Percentiles rank a stretch among this genome's conserved stretches.
These are phyloP conservation scores for Nymphaea colorata DNA, from an alignment of 164 flowering plant species.

Conservation along the genomic window DNA sequence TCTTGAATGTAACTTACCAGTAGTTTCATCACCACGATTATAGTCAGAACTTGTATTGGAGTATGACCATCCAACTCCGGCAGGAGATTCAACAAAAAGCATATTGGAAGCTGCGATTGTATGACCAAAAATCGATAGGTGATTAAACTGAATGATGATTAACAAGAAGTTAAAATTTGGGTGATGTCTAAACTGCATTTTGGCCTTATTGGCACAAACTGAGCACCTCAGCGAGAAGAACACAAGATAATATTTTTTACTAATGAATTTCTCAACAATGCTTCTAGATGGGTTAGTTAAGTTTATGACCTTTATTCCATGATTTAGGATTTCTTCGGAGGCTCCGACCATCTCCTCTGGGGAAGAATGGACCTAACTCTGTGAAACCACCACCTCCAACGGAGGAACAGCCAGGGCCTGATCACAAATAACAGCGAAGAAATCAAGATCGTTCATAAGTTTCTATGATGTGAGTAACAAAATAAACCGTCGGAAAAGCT, in stretches of 20 bases:
- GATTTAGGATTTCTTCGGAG: constrained; percentile 62
- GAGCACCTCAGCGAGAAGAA: neutral
- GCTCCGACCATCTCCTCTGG: constrained; percentile 85
- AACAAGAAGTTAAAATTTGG: neutral
- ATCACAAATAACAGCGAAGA: neutral
- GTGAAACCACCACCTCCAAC: constrained; percentile 99
- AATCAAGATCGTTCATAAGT: too few species aligned
- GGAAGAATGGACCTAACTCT: constrained; percentile 93
- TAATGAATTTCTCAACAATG: too few species aligned
- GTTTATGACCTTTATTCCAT: constrained; percentile 74
- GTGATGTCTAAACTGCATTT: neutral
- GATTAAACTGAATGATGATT: neutral
- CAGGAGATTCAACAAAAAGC: constrained; percentile 94
- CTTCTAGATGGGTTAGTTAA: neutral
- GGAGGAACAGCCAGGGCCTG: constrained; percentile 98
- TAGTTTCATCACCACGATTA: constrained; percentile 51
- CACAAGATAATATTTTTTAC: too few species aligned
- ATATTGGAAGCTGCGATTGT: constrained; percentile 61
- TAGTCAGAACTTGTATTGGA: constrained; percentile 80
- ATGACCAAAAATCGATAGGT: neutral
- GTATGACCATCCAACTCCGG: constrained; percentile 99
- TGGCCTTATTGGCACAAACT: neutral
- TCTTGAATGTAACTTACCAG: constrained; percentile 34
- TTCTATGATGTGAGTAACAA: too few species aligned
- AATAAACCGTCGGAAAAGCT: too few species aligned